phyloP scores from a whole-genome alignment of 441 rosid genomes.

The Macaranga tanarius region DNA sequence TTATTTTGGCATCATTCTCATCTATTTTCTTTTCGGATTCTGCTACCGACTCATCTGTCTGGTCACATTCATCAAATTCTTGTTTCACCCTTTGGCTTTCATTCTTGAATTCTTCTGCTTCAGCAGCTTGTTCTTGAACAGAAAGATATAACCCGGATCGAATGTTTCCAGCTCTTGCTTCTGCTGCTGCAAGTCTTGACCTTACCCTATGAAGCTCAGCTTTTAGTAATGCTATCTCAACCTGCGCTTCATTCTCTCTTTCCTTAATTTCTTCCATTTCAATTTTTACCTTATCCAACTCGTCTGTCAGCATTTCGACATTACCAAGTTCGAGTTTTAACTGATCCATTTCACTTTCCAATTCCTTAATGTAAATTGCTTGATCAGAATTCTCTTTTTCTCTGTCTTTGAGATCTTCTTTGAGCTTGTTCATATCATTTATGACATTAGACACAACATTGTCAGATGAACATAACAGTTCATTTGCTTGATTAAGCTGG shows the following conservation, averaged over 20 bases:
- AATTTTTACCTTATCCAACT: slow-evolving; percentile 22
- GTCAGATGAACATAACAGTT: slow-evolving; percentile 29
- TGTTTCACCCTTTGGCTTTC: slow-evolving; percentile 28
- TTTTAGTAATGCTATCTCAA: slow-evolving; percentile 39
- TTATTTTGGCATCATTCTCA: slow-evolving; percentile 17
- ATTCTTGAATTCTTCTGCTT: slow-evolving; percentile 39
- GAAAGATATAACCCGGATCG: slow-evolving; percentile 38
- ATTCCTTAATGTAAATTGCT: slow-evolving; percentile 20
- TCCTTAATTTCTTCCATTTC: slow-evolving; percentile 31
- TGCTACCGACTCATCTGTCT: background rate
- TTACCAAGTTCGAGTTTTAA: slow-evolving; percentile 27
- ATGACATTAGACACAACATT: slow-evolving; percentile 28
- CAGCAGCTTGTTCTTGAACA: slow-evolving; percentile 35
- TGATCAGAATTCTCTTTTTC: slow-evolving; percentile 35
- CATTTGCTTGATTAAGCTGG: slow-evolving; percentile 29
- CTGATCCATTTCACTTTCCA: slow-evolving; percentile 36
- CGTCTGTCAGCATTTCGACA: slow-evolving; percentile 28
- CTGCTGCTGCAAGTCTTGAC: slow-evolving; percentile 33
- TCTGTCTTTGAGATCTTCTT: slow-evolving; percentile 31
- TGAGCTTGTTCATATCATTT: slow-evolving; percentile 19
- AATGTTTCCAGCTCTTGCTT: slow-evolving; percentile 31
- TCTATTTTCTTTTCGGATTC: slow-evolving; percentile 15
- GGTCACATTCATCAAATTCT: background rate
- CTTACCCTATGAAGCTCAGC: slow-evolving; percentile 37
- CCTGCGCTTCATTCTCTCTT: slow-evolving; percentile 39